Base-by-base conservation (phyloP, 352 stramenopile species). In the Globisporangium paroecandrum region DNA sequence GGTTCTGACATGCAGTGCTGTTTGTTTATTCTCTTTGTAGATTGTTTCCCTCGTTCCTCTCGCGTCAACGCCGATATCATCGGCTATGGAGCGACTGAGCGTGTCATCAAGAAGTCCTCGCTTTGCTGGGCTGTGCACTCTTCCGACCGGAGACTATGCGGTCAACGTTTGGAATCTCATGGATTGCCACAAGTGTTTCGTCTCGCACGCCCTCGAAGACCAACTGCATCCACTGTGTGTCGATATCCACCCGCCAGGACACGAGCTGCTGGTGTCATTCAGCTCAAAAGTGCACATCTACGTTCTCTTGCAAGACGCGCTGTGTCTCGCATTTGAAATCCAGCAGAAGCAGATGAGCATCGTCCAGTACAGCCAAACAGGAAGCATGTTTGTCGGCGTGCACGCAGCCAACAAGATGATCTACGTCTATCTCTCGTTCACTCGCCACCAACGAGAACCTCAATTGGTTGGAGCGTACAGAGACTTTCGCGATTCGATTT, bases 141-240 rank as follows among this genome's bases (percentile, higher is more conserved):
- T 84, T 0, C 69, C 77, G 0, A 78, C 69, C 8, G 81, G 79
- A 53, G 72, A 82, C 20, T 61, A 79, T 20, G 69, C 79, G 5
- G 55, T 91, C n/a, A 77, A 87, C 32, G 66, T 94, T 5, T 94
- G 85, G 81, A 84, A 73, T 32, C 80, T 91, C 65, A 25, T 57
- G 18, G 83, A 90, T 64, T 77, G 70, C 15, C 76, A 87, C 63
- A 81, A 89, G 58, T 91, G 83, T 56, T 78, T 85, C 34, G 68
- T 90, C 7, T 73, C 78, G 25, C 77, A 94, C 22, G 32, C 70
- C 7, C 56, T 92, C 4, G 79, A 87, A 18, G 71, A 75, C 3
- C 70, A 83, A 54, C 29, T 74, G 0, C 38, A 67, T 3, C 82
- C 83, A 8, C 54, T 81, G 5, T 77, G 73, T 41, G 51, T 91